Conservation (phyloP, 768 basidiomycete species). For the Suillus clintonianus region DNA sequence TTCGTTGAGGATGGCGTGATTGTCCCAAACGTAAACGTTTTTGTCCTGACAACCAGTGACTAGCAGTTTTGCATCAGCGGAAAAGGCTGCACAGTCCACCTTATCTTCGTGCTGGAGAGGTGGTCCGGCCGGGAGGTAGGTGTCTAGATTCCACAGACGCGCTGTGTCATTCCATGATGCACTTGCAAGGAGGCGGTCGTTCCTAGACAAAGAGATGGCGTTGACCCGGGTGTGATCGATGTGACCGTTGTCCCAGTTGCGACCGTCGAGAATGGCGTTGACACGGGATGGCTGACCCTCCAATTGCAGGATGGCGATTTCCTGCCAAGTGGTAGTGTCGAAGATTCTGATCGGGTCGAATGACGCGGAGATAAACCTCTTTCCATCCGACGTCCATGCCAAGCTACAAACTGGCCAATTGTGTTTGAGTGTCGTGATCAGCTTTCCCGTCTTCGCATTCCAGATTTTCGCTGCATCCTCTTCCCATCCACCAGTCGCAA, state of each 20-base stretch:
- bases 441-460: not conserved
- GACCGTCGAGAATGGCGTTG: too few relatives aligned
- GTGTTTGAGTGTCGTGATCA: not conserved
- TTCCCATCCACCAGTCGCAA: not conserved
- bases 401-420: not conserved
- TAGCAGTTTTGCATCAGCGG: not conserved
- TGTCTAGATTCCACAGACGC: not conserved
- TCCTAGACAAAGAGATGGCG: not conserved
- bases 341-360: not conserved
- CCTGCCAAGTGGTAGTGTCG: not conserved
- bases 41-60: not conserved
- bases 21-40: not conserved
- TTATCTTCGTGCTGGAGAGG: not conserved
- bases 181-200: not conserved
- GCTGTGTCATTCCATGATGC: not conserved
- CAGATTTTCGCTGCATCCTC: not conserved
- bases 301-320: not conserved
- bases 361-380: not conserved
- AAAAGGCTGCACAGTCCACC: not conserved
- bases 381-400: not conserved
- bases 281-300: too few relatives aligned
- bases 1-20: not conserved
- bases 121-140: not conserved
- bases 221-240: not conserved
- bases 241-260: too few relatives aligned